Evolutionary conservation across 1,284 basidiomycete genomes (phyloP).

Genomic region (Ustilago cynodontis): DNA sequence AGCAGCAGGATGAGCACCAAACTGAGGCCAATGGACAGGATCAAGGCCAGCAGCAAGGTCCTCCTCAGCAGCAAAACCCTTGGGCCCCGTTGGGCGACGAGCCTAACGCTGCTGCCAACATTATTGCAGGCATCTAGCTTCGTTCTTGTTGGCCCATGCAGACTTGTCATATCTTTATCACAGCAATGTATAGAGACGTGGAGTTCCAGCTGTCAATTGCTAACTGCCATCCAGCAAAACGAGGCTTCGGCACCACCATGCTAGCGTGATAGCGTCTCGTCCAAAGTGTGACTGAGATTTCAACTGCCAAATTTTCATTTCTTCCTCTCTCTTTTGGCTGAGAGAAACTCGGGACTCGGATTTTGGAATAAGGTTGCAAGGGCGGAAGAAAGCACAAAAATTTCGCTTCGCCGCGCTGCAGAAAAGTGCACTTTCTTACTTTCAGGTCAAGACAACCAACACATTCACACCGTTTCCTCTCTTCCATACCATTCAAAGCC

Average conservation of each 20-base stretch:
- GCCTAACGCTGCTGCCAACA: constrained; percentile 42
- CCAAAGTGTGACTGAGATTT: background rate
- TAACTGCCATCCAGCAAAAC: background rate
- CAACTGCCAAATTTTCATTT: constrained; percentile 17
- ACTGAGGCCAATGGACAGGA: constrained; percentile 1
- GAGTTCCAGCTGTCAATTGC: background rate
- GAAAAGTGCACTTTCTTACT: constrained; percentile 3
- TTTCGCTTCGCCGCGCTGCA: constrained; percentile 21
- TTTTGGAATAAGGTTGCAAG: background rate
- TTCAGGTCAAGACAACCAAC: background rate
- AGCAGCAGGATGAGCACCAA: constrained; percentile 26
- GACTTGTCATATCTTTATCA: background rate
- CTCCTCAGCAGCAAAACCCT: constrained; percentile 21
- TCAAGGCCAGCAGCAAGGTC: constrained; percentile 4
- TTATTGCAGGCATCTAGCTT: constrained; percentile 27
- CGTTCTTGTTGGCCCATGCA: background rate
- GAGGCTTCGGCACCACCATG: background rate
- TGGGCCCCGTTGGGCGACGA: constrained; percentile 40
- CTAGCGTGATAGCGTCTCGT: no score
- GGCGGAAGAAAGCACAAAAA: constrained; percentile 15
- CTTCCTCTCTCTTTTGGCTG: background rate
- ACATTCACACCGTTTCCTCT: background rate
- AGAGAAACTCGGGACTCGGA: constrained; percentile 24
- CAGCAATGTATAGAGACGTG: background rate
- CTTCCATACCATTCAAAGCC: background rate